Base-by-base conservation (phyloP, 1,284 basidiomycete genomes). In the Cystobasidium slooffiae region DNA sequence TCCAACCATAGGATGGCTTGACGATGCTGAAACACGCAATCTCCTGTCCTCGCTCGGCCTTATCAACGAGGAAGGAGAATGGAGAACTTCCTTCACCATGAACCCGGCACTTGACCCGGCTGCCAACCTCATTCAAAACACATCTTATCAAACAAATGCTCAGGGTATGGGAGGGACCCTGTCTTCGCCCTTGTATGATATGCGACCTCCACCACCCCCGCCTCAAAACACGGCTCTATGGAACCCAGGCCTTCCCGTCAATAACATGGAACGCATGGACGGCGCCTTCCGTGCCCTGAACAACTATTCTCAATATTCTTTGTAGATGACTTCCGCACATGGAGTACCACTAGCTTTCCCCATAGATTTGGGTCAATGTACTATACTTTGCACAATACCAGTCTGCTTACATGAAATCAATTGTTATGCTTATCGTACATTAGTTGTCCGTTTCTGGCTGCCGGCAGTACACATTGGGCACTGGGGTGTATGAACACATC, bases 21-120 rank as follows among this genome's bases (percentile, higher is more conserved):
- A 72, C 16, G 69, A 72, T 51, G 58, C 56, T 1, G 61, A 53
- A 47, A 72, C 69, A 14, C 58, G 69, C 9, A 37, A 52, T 14
- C 47, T 72, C 14, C 61, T 72, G 1, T 72, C 69, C 8, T 72
- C 69, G 22, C 61, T 72, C 10, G 69, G 69, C 16, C 51, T 72
- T 18, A 47, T 72, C 18, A 49, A 72, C 16, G 49, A 59, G 47
- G 58, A 62, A 47, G 59, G 69, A 37, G 49, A 72, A 31, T 61
- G 68, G 58, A 53, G 41, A 31, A 66, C 64, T 20, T 46, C 39
- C 9, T 66, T 66, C 31, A 51, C 61, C 18, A 63, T 59, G 56
- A 59, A 59, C 41, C 56, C 56, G 3, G 56, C 56, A n/a, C 56
- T 59, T 18, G 56, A 59, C 41, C 56, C 56, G 8, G 56, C 56